phyloP scores from a whole-genome alignment of 768 basidiomycete genomes.

The Tylopilus sp. region DNA sequence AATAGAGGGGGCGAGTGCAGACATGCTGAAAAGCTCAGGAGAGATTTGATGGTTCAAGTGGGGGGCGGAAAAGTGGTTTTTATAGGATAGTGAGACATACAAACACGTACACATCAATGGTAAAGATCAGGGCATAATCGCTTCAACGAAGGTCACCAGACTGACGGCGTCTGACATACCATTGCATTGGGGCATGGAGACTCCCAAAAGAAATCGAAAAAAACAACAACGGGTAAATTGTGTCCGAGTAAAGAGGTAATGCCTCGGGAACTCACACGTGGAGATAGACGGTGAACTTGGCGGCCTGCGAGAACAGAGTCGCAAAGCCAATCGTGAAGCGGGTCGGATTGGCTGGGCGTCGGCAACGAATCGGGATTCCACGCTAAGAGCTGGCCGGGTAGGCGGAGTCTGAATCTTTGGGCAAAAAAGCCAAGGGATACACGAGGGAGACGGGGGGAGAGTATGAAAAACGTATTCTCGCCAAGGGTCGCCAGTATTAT shows the following conservation, averaged over 20 bases:
- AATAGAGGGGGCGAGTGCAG: conserved; percentile 7
- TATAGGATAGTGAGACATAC: conserved; percentile 23
- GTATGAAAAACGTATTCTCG: neutral
- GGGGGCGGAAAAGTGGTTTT: conserved; percentile 17
- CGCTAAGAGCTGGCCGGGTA: neutral
- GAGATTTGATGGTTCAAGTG: neutral
- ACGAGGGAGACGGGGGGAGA: neutral
- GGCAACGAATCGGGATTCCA: neutral
- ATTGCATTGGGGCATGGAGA: neutral
- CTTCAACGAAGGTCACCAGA: neutral
- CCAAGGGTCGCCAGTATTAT: neutral
- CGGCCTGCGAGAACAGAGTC: neutral
- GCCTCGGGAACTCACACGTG: conserved; percentile 11
- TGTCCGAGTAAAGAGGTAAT: neutral
- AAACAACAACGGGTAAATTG: neutral
- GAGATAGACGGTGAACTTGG: neutral
- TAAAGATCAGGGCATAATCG: neutral
- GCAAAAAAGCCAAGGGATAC: neutral
- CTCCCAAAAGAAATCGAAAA: no score
- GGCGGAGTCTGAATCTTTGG: conserved; percentile 15
- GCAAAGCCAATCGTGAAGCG: neutral
- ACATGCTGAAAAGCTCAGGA: conserved; percentile 19
- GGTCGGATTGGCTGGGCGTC: conserved; percentile 4
- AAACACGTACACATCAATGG: conserved; percentile 20
- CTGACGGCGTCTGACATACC: neutral